Base-by-base conservation (phyloP, 768 basidiomycete genomes). In the Termitomyces sp. region DNA sequence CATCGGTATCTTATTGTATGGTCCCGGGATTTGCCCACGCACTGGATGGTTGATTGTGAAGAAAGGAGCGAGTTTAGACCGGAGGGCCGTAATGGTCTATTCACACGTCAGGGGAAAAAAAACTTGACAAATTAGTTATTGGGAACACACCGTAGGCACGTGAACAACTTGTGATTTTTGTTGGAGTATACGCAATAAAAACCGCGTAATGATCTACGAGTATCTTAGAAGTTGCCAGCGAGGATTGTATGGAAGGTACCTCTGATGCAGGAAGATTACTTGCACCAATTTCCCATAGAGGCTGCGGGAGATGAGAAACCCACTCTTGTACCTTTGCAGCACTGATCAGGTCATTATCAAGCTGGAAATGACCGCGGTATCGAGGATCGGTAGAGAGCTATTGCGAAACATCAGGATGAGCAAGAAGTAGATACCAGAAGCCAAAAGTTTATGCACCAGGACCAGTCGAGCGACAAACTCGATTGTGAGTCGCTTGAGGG, bases 281-380 rank as follows among this genome's bases (percentile, higher is more conserved):
- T 10, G 69, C 70, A 3, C 88, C 87, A 10, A 89, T 69, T 68
- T 98, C 94, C 95, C 95, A 98, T 4, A 98, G 73, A 6, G 79
- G 78, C 69, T 83, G 87, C 0, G 94, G 92, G 43, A 97, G 78
- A 60, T 88, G 83, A 27, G 79, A 68, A 17, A 93, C 61, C 93
- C 94, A 97, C 21, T 79, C 79, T 50, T 76, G 71, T 39, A 87
- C 69, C 51, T 70, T 75, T 32, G 62, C 56, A 61, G 66, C 59
- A 54, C 69, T 61, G 49, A 62, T 66, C 46, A 61, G 52, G 47
- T 65, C 63, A 9, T 62, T 56, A 34, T 68, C 71, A 21, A 77
- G 60, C 14, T 68, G 70, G 62, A 87, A 81, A 23, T 65, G 56
- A 5, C 86, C 86, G 4, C 55, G 62, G 63, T 85, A 87, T 44